phyloP scores from a whole-genome alignment of 23 red algal species.

The Gracilaria gracilis region DNA sequence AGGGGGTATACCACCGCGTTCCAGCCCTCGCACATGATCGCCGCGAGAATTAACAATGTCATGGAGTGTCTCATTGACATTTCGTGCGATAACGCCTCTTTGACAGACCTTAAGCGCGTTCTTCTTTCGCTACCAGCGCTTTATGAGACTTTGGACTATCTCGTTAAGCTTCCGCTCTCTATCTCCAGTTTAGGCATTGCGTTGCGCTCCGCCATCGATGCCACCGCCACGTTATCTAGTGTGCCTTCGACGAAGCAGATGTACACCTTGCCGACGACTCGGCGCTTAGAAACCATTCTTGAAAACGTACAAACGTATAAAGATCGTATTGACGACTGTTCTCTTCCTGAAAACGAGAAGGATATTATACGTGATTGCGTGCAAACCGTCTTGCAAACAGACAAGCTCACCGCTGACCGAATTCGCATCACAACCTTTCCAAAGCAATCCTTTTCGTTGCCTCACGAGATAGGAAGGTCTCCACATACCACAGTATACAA shows the following conservation, averaged over 20 bases:
- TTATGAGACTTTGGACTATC: conserved; percentile 18
- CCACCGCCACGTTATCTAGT: background rate
- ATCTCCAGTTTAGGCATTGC: conserved; percentile 37
- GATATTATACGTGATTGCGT: conserved; percentile 18
- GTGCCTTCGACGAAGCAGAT: background rate
- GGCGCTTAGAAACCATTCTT: conserved; percentile 31
- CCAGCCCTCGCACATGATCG: conserved; percentile 15
- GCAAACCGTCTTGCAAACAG: conserved; percentile 11
- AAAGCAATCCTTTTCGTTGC: conserved; percentile 34
- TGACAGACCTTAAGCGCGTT: conserved; percentile 29
- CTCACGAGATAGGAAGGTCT: conserved; percentile 33
- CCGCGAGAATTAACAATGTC: conserved; percentile 15
- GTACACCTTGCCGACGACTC: background rate
- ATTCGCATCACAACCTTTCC: conserved; percentile 39
- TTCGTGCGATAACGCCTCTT: background rate
- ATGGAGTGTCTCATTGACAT: conserved; percentile 15
- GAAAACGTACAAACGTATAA: conserved; percentile 35
- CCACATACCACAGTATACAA: conserved; percentile 33
- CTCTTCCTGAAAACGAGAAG: conserved; percentile 34
- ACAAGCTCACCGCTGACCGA: conserved; percentile 31
- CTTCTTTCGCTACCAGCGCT: conserved; percentile 26
- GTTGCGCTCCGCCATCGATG: conserved; percentile 6
- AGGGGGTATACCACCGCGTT: conserved; percentile 24
- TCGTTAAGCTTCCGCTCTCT: conserved; percentile 19
- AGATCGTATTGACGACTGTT: conserved; percentile 27